A percentile compares a stretch with the other conserved stretches of the same genome.
Evolutionary conservation across 2,329 filamentous ascomycete species (phyloP).

Genomic region (Arthrobotrys sphaeroides): DNA sequence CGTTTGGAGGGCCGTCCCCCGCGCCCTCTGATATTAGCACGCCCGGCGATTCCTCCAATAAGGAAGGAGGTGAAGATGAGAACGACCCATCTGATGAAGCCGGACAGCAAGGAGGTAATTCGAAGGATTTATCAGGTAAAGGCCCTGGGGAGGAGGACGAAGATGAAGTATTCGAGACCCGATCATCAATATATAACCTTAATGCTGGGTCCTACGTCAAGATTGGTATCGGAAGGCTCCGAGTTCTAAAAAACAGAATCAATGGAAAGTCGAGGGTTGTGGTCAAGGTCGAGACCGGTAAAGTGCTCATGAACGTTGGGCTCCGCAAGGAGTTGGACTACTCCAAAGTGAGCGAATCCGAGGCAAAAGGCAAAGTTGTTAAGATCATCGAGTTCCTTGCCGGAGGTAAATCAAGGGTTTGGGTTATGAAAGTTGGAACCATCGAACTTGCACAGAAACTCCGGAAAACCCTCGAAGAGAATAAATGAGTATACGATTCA

Average conservation of each 20-base stretch:
- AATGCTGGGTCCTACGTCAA: constrained; percentile 54
- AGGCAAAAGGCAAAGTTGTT: constrained; percentile 54
- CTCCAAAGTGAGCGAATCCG: constrained; percentile 40
- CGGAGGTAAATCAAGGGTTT: constrained; percentile 49
- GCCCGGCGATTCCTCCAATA: constrained; percentile 53
- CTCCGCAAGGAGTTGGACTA: constrained; percentile 55
- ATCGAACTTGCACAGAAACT: constrained; percentile 54
- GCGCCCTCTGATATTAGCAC: constrained; percentile 52
- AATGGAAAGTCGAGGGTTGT: constrained; percentile 55
- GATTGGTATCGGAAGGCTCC: constrained; percentile 55
- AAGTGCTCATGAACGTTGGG: constrained; percentile 57
- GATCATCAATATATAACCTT: constrained; percentile 56
- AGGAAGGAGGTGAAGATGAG: constrained; percentile 54
- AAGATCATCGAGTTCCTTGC: constrained; percentile 55
- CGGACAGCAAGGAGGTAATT: constrained; percentile 28
- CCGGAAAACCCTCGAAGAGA: constrained; percentile 54
- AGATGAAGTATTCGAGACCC: constrained; percentile 55
- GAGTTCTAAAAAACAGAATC: constrained; percentile 57
- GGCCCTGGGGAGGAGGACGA: constrained; percentile 58
- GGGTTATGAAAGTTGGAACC: constrained; percentile 55
- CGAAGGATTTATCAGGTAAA: constrained; percentile 54
- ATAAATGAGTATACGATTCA: constrained; percentile 39
- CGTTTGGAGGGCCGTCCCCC: constrained; percentile 45
- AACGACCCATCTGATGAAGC: constrained; percentile 56
- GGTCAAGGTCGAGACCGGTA: constrained; percentile 57